Conservation (phyloP, 768 basidiomycete species). For the Suillus alpinus region DNA sequence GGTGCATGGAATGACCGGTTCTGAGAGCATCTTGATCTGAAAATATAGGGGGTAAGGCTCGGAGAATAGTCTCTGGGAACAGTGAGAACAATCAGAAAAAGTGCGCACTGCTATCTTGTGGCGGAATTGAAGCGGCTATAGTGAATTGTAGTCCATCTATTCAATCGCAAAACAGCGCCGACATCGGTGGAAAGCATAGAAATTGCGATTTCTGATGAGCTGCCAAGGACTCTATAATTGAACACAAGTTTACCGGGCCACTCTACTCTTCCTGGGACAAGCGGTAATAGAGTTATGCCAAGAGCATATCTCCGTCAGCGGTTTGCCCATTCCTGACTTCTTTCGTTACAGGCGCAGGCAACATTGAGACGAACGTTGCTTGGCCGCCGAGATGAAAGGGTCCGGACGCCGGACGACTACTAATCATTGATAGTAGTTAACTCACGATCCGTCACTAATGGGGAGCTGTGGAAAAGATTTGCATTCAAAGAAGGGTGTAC, state of each 20-base stretch:
- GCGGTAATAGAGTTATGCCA: conserved; percentile 5
- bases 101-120: background rate
- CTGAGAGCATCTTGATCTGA: conserved; percentile 3
- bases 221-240: conserved; percentile 12
- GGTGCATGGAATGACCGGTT: background rate
- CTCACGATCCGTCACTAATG: background rate
- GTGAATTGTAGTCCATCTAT: background rate
- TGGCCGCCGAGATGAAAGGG: background rate
- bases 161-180: background rate
- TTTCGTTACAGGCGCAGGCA: background rate
- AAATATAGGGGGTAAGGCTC: background rate
- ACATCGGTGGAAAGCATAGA: background rate
- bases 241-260: background rate
- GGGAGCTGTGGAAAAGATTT: conserved; percentile 4
- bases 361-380: background rate
- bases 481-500: background rate
- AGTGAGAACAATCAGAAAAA: conserved; percentile 5
- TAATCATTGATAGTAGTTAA: background rate
- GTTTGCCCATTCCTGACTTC: background rate
- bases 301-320: background rate
- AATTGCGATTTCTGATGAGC: conserved; percentile 1
- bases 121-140: conserved; percentile 25
- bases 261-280: background rate
- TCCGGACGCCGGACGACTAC: background rate
- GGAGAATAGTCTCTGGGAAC: background rate